These are phyloP conservation scores for Xanthoconium purpureum DNA, from an alignment of 768 basidiomycete genomes.

Conservation along the genomic window DNA sequence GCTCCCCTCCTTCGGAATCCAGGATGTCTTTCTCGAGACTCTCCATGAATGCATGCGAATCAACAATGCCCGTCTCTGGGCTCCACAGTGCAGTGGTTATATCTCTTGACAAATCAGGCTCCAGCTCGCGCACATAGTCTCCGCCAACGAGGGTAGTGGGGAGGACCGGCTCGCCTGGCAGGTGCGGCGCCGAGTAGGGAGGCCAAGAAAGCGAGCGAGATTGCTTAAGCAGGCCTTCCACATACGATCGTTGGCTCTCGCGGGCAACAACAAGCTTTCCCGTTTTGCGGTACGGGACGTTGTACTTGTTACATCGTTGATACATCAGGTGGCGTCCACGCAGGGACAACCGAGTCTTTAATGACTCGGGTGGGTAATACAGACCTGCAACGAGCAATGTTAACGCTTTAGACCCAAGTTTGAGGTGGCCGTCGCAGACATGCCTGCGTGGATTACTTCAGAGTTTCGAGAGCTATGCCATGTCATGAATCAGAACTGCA, in stretches of 20 bases:
- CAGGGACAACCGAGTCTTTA: slow-evolving; percentile 84
- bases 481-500: not conserved
- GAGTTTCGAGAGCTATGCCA: slow-evolving; percentile 79
- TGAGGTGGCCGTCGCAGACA: not conserved
- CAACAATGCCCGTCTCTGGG: slow-evolving; percentile 86
- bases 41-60: slow-evolving; percentile 82
- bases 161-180: slow-evolving; percentile 37
- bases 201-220: slow-evolving; percentile 55
- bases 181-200: slow-evolving; percentile 32
- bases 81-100: slow-evolving; percentile 77
- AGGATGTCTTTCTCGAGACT: slow-evolving; percentile 78
- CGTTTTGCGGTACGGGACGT: slow-evolving; percentile 66
- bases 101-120: slow-evolving; percentile 74
- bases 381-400: slow-evolving; percentile 47
- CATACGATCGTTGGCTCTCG: slow-evolving; percentile 61
- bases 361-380: slow-evolving; percentile 78
- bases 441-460: slow-evolving; percentile 91
- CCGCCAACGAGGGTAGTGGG: slow-evolving; percentile 69
- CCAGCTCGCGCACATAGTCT: slow-evolving; percentile 64
- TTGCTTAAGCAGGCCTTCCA: slow-evolving; percentile 65
- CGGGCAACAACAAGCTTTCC: slow-evolving; percentile 91
- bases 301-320: slow-evolving; percentile 57
- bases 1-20: slow-evolving; percentile 62
- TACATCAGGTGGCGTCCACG: slow-evolving; percentile 86
- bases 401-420: not conserved